phyloP scores from a whole-genome alignment of 2,329 filamentous ascomycete species.

The Penicillium sclerotigenum region DNA sequence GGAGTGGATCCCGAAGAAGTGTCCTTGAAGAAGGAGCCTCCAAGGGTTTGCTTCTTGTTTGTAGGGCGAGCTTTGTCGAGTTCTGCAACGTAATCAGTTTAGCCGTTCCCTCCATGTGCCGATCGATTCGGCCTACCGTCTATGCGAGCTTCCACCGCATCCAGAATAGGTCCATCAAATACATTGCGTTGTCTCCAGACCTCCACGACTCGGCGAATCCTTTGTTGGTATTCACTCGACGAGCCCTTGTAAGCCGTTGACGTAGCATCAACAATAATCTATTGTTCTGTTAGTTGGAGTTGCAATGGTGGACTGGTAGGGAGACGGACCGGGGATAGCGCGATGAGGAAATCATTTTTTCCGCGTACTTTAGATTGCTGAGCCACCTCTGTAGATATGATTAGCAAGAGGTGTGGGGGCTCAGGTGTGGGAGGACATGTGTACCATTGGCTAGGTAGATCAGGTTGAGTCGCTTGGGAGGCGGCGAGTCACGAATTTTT shows the following conservation, averaged over 20 bases:
- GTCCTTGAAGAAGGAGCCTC: slow-evolving; percentile 68
- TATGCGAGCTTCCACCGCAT: slow-evolving; percentile 73
- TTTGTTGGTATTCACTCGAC: slow-evolving; percentile 78
- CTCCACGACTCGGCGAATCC: slow-evolving; percentile 83
- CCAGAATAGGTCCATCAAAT: slow-evolving; percentile 76
- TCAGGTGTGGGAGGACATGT: slow-evolving; percentile 20
- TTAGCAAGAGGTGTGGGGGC: slow-evolving; percentile 20
- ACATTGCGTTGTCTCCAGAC: slow-evolving; percentile 88
- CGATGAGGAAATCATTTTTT: slow-evolving; percentile 87
- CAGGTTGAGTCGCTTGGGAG: slow-evolving; percentile 81
- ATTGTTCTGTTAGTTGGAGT: slow-evolving; percentile 21
- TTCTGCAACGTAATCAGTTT: slow-evolving; percentile 39
- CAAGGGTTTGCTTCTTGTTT: slow-evolving; percentile 56
- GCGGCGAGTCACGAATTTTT: slow-evolving; percentile 79
- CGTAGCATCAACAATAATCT: slow-evolving; percentile 85
- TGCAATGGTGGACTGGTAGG: neutral
- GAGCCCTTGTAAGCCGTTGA: slow-evolving; percentile 87
- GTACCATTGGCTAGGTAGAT: slow-evolving; percentile 93
- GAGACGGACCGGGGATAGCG: slow-evolving; percentile 69
- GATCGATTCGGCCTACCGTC: slow-evolving; percentile 57
- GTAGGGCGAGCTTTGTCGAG: slow-evolving; percentile 55
- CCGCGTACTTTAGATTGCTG: slow-evolving; percentile 92
- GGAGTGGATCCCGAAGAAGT: slow-evolving; percentile 58
- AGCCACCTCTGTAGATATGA: slow-evolving; percentile 67
- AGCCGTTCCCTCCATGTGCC: too few relatives aligned